These are phyloP conservation scores for Rhizoclosmatium globosum DNA, from an alignment of 192 early-diverging fungal species.

Conservation along the genomic window DNA sequence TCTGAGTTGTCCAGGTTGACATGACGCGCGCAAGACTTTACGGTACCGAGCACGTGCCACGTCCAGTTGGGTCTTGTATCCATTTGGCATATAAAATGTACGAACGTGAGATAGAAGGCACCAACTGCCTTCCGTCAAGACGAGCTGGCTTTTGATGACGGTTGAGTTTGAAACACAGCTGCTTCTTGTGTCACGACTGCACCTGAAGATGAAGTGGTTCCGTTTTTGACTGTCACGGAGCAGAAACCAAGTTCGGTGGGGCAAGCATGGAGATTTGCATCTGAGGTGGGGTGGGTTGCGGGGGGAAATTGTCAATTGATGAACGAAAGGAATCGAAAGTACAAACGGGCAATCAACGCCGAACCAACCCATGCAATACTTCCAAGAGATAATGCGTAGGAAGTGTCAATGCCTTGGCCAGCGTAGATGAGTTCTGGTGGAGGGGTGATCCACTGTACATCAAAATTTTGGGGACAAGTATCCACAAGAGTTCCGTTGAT, in stretches of 20 bases:
- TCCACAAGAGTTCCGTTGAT: background rate
- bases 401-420: background rate
- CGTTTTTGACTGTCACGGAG: conserved; percentile 17
- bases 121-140: background rate
- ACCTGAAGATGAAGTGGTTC: background rate
- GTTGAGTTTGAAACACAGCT: conserved; percentile 7
- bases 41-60: conserved; percentile 16
- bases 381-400: background rate
- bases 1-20: background rate
- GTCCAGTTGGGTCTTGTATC: conserved; percentile 2
- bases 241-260: conserved; percentile 17
- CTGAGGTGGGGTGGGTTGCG: too few relatives aligned
- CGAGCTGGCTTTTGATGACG: background rate
- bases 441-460: background rate
- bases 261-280: conserved; percentile 24
- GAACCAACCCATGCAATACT: background rate
- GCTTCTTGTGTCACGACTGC: conserved; percentile 16
- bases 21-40: background rate
- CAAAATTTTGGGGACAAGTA: conserved; percentile 10
- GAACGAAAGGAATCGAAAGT: background rate
- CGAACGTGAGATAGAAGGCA: conserved; percentile 5
- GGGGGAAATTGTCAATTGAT: background rate
- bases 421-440: conserved; percentile 1
- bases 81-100: background rate
- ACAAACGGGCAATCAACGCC: background rate